Base-by-base conservation (phyloP, 108 stramenopile species). In the Cyclotella kingstonii region DNA sequence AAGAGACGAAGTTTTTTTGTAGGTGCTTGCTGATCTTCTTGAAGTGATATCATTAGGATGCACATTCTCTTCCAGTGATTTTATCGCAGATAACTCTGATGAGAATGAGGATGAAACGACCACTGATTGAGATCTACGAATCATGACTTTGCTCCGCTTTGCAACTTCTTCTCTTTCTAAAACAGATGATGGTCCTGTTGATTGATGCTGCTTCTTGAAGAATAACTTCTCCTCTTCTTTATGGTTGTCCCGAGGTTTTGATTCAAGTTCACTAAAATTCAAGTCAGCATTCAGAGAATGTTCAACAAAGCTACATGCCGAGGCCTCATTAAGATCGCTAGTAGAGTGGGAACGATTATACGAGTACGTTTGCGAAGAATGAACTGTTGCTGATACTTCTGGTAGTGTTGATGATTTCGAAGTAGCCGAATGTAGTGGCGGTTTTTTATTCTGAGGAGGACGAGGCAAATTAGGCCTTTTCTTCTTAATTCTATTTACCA, bases 21-120 rank as follows among this genome's bases (percentile, higher is more conserved):
- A 31, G 29, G 33, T 31, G 47, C 33, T 46, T n/a, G 60, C 14
- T 34, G n/a, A 6, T 1, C 31, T 18, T 47, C 14, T 2, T 46
- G 17, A 21, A n/a, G 10, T 34, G 22, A 26, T 44, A 41, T 70
- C 53, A 46, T 62, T 70, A 0, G 69, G 69, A 55, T 61, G 69
- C n/a, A 70, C 45, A 62, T 70, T 70, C 47, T 70, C 69, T 56
- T 70, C 69, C 4, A 50, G 42, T 1, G 34, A 34, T 34, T 12
- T 21, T 23, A 53, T 27, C 21, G 52, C 38, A n/a, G 41, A 15
- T n/a, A n/a, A n/a, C n/a, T n/a, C n/a, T 10, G 30, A 21, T 8
- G 53, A 23, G 12, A 31, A 43, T 45, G 36, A 14, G n/a, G 62
- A 36, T 15, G 29, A 22, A 4, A 45, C 28, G 10, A 29, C 15